Conservation (phyloP, 805 yeast genomes). For the Nakazawaea peltata region DNA sequence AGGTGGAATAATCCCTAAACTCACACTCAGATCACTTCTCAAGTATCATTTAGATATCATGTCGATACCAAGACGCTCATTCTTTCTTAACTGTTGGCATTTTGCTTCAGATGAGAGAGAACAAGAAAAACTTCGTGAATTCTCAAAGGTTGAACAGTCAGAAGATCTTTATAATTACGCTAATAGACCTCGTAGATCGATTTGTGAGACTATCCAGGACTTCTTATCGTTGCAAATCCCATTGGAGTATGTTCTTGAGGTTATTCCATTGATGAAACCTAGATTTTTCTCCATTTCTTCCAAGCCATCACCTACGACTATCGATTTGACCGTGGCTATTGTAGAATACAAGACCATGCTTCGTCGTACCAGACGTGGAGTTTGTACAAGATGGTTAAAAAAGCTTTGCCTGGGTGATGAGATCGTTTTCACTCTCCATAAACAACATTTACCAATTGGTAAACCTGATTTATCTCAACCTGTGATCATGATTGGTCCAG, state of each 20-base stretch:
- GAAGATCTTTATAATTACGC: constrained; percentile 87
- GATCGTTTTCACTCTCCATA: constrained; percentile 43
- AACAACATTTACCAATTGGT: constrained; percentile 32
- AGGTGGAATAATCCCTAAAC: constrained; percentile 51
- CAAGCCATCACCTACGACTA: constrained; percentile 25
- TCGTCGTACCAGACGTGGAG: constrained; percentile 66
- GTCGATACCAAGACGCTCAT: constrained; percentile 78
- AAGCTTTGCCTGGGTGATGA: constrained; percentile 37
- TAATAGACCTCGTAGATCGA: constrained; percentile 85
- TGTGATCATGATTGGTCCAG: constrained; percentile 76
- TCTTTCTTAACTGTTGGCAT: constrained; percentile 67
- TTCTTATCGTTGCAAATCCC: constrained; percentile 75
- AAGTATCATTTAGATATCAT: constrained; percentile 77
- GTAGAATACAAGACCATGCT: constrained; percentile 84
- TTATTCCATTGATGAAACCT: constrained; percentile 74
- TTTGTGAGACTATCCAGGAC: constrained; percentile 76
- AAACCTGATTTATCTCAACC: constrained; percentile 28
- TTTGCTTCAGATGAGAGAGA: constrained; percentile 74
- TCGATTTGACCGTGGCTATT: constrained; percentile 74
- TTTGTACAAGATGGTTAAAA: constrained; percentile 74
- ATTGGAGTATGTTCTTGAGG: constrained; percentile 62
- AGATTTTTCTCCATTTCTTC: constrained; percentile 84
- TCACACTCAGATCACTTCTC: constrained; percentile 66
- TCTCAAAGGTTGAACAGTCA: constrained; percentile 60
- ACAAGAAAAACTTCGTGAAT: constrained; percentile 65